Conservation (phyloP, 139 green algal genomes). For the Diplosphaera chodatii region DNA sequence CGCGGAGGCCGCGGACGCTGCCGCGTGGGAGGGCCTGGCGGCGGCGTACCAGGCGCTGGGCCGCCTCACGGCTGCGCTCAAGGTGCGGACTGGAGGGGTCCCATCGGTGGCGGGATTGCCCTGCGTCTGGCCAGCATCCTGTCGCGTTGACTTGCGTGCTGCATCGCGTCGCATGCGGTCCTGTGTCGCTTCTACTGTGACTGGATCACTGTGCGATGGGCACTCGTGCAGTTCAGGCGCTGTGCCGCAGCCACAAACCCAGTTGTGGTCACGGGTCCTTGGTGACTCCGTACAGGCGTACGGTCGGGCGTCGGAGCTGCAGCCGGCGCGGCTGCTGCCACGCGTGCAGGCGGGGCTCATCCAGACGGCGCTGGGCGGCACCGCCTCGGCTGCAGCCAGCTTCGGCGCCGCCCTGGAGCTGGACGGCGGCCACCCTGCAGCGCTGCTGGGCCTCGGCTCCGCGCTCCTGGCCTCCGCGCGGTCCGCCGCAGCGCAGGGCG, state of each 20-base stretch:
- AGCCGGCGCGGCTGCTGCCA: constrained; percentile 40
- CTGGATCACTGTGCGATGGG: too few species aligned
- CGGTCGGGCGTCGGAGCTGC: constrained; percentile 51
- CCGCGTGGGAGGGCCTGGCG: constrained; percentile 64
- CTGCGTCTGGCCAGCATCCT: too few species aligned
- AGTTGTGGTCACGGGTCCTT: too few species aligned
- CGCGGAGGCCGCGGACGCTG: constrained; percentile 13
- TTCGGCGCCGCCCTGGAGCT: constrained; percentile 34
- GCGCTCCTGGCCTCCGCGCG: constrained; percentile 35
- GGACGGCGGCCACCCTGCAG: constrained; percentile 28
- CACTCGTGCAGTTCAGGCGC: too few species aligned
- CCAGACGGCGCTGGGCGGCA: constrained; percentile 40
- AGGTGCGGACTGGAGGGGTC: constrained; percentile 33
- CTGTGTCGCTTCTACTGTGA: too few species aligned
- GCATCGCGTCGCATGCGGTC: too few species aligned
- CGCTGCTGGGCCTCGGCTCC: constrained; percentile 40
- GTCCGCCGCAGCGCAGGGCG: constrained; percentile 1
- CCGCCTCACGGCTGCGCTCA: constrained; percentile 43
- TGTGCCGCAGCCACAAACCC: too few species aligned
- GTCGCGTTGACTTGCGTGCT: too few species aligned
- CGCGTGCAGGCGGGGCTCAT: constrained; percentile 49
- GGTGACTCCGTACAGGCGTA: constrained; percentile 69
- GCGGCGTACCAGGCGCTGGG: constrained; percentile 38
- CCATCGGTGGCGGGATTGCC: too few species aligned
- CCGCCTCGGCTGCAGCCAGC: constrained; percentile 9